A percentile compares a stretch with the other conserved stretches of the same genome.
Evolutionary conservation across 805 yeast genomes (phyloP).

Genomic region (Saturnispora bothae): DNA sequence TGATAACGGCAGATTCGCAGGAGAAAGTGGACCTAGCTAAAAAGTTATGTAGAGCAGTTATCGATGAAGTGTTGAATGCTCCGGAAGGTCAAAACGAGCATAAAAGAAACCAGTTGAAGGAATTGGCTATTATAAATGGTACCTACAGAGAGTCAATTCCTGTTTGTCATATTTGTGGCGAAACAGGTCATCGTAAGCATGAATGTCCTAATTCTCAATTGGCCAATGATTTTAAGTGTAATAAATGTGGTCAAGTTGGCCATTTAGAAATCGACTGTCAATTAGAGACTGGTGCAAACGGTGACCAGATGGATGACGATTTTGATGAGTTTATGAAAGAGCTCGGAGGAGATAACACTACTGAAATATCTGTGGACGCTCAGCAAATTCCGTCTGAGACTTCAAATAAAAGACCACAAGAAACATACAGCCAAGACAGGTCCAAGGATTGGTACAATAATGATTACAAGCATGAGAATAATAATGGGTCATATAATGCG

Average conservation of each 20-base stretch:
- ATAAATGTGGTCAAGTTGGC: conserved; percentile 71
- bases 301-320: conserved; percentile 36
- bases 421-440: too few relatives aligned
- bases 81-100: conserved; percentile 92
- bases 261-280: conserved; percentile 86
- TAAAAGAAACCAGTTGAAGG: conserved; percentile 83
- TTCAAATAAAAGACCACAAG: too few relatives aligned
- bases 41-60: conserved; percentile 59
- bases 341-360: conserved; percentile 25
- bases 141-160: conserved; percentile 69
- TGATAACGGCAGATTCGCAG: conserved; percentile 73
- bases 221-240: conserved; percentile 54
- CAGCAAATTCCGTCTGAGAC: too few relatives aligned
- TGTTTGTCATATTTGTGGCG: conserved; percentile 56
- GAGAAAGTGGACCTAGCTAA: conserved; percentile 70
- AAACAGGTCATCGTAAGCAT: conserved; percentile 51
- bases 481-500: too few relatives aligned
- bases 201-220: conserved; percentile 52
- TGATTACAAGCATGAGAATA: too few relatives aligned
- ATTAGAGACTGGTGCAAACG: conserved; percentile 18
- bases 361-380: too few relatives aligned
- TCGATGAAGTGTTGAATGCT: conserved; percentile 73
- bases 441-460: too few relatives aligned
- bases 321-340: conserved; percentile 42
- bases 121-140: conserved; percentile 89